These are phyloP conservation scores for Lasiosphaeria ovina DNA, from an alignment of 495 filamentous ascomycete genomes.

Conservation along the genomic window DNA sequence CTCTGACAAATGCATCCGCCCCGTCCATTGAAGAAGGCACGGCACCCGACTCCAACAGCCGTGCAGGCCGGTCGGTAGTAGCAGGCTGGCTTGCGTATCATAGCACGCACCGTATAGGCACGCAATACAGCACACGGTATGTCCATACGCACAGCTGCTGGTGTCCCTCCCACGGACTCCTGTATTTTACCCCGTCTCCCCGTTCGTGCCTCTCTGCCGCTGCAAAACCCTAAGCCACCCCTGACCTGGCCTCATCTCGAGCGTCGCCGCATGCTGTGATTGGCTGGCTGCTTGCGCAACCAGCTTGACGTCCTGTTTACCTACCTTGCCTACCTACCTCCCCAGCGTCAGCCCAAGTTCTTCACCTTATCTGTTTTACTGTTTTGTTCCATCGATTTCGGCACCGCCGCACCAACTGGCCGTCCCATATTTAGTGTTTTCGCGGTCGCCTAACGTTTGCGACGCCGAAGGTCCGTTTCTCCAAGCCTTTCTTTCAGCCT, in stretches of 20 bases:
- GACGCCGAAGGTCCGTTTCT: background rate
- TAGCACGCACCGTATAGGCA: background rate
- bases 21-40: too few species aligned
- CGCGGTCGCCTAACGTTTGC: constrained; percentile 13
- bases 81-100: too few species aligned
- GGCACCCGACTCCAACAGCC: too few species aligned
- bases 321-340: constrained; percentile 31
- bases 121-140: background rate
- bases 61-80: too few species aligned
- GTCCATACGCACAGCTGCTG: background rate
- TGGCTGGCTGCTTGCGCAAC: constrained; percentile 33
- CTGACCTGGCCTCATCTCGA: constrained; percentile 24
- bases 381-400: constrained; percentile 7
- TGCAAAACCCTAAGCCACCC: constrained; percentile 15
- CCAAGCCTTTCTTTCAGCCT: constrained; percentile 3
- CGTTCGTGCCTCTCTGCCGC: constrained; percentile 10
- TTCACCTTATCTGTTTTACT: constrained; percentile 9
- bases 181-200: constrained; percentile 2
- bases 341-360: constrained; percentile 24
- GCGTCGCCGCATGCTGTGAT: constrained; percentile 23
- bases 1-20: too few species aligned
- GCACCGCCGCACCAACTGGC: constrained; percentile 2
- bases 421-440: background rate
- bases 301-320: constrained; percentile 36
- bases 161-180: background rate